Evolutionary conservation across 2,329 filamentous ascomycete species (phyloP), one percentile per base, ranked within the genome.

Genomic region (Lasiodiplodia hormozganensis): DNA sequence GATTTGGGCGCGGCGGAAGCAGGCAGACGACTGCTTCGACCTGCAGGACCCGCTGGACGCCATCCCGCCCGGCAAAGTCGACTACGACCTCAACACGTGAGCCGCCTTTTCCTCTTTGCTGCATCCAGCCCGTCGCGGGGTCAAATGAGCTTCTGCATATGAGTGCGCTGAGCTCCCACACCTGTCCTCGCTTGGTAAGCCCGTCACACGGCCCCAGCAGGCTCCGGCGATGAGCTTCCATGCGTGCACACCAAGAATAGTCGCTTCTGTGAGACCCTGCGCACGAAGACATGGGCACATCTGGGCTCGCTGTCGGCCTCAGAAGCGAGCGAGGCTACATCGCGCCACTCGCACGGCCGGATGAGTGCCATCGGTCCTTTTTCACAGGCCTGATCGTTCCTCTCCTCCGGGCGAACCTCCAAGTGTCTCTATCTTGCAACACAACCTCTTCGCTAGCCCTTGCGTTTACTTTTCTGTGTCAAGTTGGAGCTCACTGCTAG

Each of bases 21-120:
- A 81, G 3, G 73, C 76, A 23, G 79, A 85, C 8, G 82, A 84
- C 4, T 75, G 83, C 25, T 85, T 88, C 2, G 76, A 83, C 11
- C 81, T 94, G 1, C 83, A 88, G 62, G 92, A 96, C 74, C 92
- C 92, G 1, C 78, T 92, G 18, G 73, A 87, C 0, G 86, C 89
- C 40, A 92, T 95, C 82, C 90, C 91, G 0, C 81, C 84, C 2
- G 89, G 85, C n/a, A 92, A 92, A 76, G 87, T 90, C 70, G 88
- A 92, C 76, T 92, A 89, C 76, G 85, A 92, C 72, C 80, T 93
- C 56, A 83, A 88, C 70, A 90, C 87, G 90, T 92, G 82, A 78
- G 83, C 60, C 25, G 43, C 43, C 47, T 21, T 64, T 64, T 52
- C 23, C 47, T 21, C 34, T 58, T 38, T 58, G 18, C 54, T 58